Base-by-base conservation (phyloP, 2,329 filamentous ascomycete genomes). In the Fusarium devonianum region DNA sequence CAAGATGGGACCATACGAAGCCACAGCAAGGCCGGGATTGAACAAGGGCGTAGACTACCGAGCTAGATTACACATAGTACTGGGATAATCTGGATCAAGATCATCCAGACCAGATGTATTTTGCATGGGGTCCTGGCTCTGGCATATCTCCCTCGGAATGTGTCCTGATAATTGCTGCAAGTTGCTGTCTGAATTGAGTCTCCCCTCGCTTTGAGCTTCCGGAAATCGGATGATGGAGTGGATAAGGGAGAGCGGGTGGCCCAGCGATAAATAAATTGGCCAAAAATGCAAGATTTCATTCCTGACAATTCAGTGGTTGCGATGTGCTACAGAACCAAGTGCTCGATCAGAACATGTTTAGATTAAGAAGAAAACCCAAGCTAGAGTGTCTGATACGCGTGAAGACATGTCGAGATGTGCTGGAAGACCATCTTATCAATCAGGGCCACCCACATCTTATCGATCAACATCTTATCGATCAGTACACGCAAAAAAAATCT, bases 391-490 rank as follows among this genome's bases (percentile, higher is more conserved):
- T 29, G 39, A 42, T 42, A 23, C 25, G 36, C 17, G 4, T 22
- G 12, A 17, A 18, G 14, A 23, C 25, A 23, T 23, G 35, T 16
- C 13, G 14, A 23, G 30, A 23, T 23, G 35, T 16, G 21, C 18
- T 29, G 40, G 37, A 23, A 14, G 4, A 10, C 10, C 19, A 56
- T 50, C 55, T 53, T 56, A 61, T 51, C 49, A 54, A 53, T 53
- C 39, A 33, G 10, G 35, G 21, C 9, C 21, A 26, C 34, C 29
- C 22, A 26, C 34, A 49, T 51, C 53, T 56, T 54, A 56, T 57
- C 53, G 33, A 57, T 57, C 54, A 48, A 25, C 29, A 49, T 45
- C 47, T 54, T 54, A 47, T 47, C 48, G 37, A 48, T 43, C 47
- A 33, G 19, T 17, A 38, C 21, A 33, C 38, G 7, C 25, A 21